A percentile compares a stretch with the other conserved stretches of the same genome.
Conservation (phyloP, 495 filamentous ascomycete genomes). For the Schizothecium vesticola region DNA sequence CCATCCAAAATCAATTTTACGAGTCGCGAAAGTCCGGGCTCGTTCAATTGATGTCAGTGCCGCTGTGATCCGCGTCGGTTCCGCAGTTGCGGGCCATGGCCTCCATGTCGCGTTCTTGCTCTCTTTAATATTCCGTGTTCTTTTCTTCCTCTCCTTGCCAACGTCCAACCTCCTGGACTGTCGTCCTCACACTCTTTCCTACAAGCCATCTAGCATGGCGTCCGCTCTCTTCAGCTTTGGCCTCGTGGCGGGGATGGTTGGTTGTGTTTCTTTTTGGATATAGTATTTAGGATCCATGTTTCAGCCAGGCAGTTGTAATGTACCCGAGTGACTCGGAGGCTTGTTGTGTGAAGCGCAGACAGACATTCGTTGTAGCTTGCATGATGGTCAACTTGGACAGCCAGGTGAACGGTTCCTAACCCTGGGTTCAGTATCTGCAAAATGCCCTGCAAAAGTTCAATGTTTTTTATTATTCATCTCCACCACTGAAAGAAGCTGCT, state of each 20-base stretch:
- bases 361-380: too few relatives aligned
- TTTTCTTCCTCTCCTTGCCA: too few relatives aligned
- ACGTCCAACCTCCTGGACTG: neutral
- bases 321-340: neutral
- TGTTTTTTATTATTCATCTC: neutral
- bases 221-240: neutral
- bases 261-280: neutral
- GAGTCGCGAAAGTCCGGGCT: neutral
- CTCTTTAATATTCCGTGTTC: neutral
- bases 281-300: neutral
- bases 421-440: too few relatives aligned
- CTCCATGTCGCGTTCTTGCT: neutral
- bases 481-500: neutral
- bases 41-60: neutral
- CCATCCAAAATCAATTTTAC: neutral
- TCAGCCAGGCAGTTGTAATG: neutral
- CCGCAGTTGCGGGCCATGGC: neutral
- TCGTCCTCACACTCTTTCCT: neutral
- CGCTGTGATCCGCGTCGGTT: neutral
- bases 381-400: too few relatives aligned
- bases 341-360: too few relatives aligned
- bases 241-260: neutral
- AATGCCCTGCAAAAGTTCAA: too few relatives aligned
- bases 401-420: too few relatives aligned
- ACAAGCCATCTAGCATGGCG: neutral